These are phyloP conservation scores for Penicillium atrosanguineum DNA, from an alignment of 495 filamentous ascomycete species.

Conservation along the genomic window DNA sequence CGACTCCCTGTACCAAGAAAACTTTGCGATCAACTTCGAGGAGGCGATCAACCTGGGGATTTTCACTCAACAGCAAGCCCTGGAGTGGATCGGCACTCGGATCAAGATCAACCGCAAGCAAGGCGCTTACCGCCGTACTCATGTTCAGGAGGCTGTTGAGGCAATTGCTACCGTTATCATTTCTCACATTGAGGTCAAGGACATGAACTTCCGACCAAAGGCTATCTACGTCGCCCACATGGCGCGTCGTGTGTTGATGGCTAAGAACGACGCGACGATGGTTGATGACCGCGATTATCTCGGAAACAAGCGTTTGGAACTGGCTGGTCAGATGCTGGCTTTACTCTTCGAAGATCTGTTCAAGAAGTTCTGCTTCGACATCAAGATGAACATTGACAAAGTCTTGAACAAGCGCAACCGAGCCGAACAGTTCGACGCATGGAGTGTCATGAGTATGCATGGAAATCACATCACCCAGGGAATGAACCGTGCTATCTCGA, in stretches of 20 bases:
- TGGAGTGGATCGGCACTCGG: constrained; percentile 82
- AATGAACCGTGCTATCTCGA: constrained; percentile 90
- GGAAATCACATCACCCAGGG: constrained; percentile 81
- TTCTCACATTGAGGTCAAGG: constrained; percentile 86
- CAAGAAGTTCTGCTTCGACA: constrained; percentile 83
- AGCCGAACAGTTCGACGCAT: constrained; percentile 81
- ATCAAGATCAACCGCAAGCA: constrained; percentile 79
- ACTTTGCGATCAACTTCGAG: constrained; percentile 92
- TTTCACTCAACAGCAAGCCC: constrained; percentile 87
- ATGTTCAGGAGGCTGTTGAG: constrained; percentile 85
- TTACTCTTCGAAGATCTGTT: constrained; percentile 96
- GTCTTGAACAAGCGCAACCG: constrained; percentile 86
- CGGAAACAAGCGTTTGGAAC: constrained; percentile 91
- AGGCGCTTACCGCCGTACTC: constrained; percentile 57
- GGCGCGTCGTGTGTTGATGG: constrained; percentile 91
- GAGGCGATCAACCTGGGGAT: constrained; percentile 78
- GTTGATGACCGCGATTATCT: constrained; percentile 98
- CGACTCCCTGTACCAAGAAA: constrained; percentile 84
- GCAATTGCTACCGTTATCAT: constrained; percentile 87
- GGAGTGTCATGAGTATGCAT: constrained; percentile 69
- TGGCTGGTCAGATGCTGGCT: constrained; percentile 93
- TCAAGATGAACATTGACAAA: constrained; percentile 91
- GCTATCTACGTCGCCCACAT: constrained; percentile 95
- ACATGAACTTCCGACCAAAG: constrained; percentile 90
- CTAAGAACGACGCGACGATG: constrained; percentile 77